Evolutionary conservation across 192 early-diverging fungal species (phyloP).

Genomic region (Umbelopsis sp.): DNA sequence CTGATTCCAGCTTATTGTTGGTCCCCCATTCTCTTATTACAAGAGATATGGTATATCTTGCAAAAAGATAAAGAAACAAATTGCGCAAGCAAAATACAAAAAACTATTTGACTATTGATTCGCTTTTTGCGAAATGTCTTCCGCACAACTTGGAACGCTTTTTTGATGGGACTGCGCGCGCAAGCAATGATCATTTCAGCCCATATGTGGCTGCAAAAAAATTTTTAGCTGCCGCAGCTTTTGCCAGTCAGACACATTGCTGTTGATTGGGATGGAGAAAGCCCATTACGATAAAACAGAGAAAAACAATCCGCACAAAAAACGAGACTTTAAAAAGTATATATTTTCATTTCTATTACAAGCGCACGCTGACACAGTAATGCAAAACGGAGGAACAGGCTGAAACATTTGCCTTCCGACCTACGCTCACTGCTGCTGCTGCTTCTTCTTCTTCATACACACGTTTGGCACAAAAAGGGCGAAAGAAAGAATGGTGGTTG

Average conservation of each 20-base stretch:
- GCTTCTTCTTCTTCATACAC: neutral
- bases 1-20: conserved; percentile 4
- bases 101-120: neutral
- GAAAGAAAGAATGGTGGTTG: conserved; percentile 10
- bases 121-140: neutral
- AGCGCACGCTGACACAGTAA: neutral
- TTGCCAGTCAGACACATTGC: neutral
- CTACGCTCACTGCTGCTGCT: neutral
- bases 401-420: neutral
- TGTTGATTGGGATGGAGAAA: neutral
- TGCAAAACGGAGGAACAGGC: conserved; percentile 5
- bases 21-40: no score
- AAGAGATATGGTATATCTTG: neutral
- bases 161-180: neutral
- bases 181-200: conserved; percentile 10
- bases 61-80: neutral
- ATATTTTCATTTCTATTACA: conserved; percentile 9
- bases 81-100: neutral
- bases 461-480: conserved; percentile 1
- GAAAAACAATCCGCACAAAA: neutral
- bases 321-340: conserved; percentile 3
- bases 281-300: neutral
- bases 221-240: conserved; percentile 19
- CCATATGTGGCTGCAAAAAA: neutral
- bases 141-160: conserved; percentile 1